Evolutionary conservation across 139 green algal species (phyloP), one percentile per base, ranked within the genome.

Genomic region (Haematococcus lacustris): DNA sequence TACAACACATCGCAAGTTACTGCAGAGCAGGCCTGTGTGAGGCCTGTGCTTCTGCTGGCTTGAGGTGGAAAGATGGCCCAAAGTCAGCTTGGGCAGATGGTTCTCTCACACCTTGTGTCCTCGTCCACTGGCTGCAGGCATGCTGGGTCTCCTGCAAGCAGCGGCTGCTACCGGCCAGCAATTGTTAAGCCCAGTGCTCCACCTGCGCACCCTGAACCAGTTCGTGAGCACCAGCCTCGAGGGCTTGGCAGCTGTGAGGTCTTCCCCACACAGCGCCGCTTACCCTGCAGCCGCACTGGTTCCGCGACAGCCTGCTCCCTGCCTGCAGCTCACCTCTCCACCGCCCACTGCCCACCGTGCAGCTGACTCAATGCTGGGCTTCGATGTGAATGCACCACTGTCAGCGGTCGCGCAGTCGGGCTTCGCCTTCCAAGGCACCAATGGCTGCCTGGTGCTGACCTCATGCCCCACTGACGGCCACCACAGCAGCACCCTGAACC

Each of bases 131-230:
- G 13, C 47, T 40, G 73, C 80, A 66, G 86, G 86, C 50, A n/a
- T 89, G 1, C 41, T 90, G 51, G 83, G 83, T 37, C n/a, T 88
- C 21, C 38, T 86, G 34, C 73, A 73, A 40, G 0, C 40, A 70
- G 47, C 78, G 80, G 51, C 25, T 82, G 41, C 13, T 30, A 6
- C 2, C 37, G 51, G 53, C 38, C 38, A 80, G 17, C 70, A 47
- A 17, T 35, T 60, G 3, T n/a, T 73, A 1, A 35, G 64, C 43
- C 71, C 82, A 1, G 73, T 88, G 2, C 51, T 86, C 1, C 82
- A 91, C 43, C 73, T 93, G 34, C 62, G 75, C 6, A 73, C 28
- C 30, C 50, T 85, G 65, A 93, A 91, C 68, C 85, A 80, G 0
- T 81, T 86, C 57, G 71, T 91, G 6, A 4, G 34, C 13, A 71